Evolutionary conservation across 805 yeast genomes (phyloP).

Genomic region (Candida arabinofermentans): DNA sequence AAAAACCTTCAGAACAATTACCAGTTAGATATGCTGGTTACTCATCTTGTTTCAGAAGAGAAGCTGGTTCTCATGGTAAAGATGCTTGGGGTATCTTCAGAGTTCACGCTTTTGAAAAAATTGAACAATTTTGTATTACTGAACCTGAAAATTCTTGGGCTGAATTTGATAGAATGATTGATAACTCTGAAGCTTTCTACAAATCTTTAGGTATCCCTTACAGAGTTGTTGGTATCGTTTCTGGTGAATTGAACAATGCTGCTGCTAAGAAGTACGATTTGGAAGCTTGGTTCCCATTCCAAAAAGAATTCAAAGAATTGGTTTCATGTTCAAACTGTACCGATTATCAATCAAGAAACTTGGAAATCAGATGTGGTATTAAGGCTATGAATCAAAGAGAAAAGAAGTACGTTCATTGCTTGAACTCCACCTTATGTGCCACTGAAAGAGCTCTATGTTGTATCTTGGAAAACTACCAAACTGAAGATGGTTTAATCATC

Average conservation of each 20-base stretch:
- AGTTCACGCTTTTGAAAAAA: slow-evolving; percentile 97
- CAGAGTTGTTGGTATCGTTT: slow-evolving; percentile 96
- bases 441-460: slow-evolving; percentile 98
- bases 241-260: slow-evolving; percentile 97
- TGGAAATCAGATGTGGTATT: slow-evolving; percentile 98
- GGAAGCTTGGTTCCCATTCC: slow-evolving; percentile 99
- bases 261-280: slow-evolving; percentile 98
- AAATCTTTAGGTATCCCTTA: slow-evolving; percentile 89
- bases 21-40: slow-evolving; percentile 97
- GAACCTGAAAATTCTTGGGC: slow-evolving; percentile 99
- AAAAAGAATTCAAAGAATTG: slow-evolving; percentile 95
- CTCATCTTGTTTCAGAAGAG: slow-evolving; percentile 98
- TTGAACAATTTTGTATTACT: slow-evolving; percentile 92
- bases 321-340: slow-evolving; percentile 99
- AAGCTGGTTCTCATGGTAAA: slow-evolving; percentile 98
- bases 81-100: slow-evolving; percentile 99
- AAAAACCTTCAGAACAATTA: slow-evolving; percentile 92
- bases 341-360: slow-evolving; percentile 97
- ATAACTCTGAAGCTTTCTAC: slow-evolving; percentile 86
- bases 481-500: slow-evolving; percentile 87
- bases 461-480: slow-evolving; percentile 95
- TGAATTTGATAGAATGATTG: slow-evolving; percentile 96
- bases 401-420: slow-evolving; percentile 97
- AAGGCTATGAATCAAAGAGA: slow-evolving; percentile 92
- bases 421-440: slow-evolving; percentile 95